A percentile compares a stretch with the other conserved stretches of the same genome.
These are phyloP conservation scores for Fusarium miscanthi DNA, from an alignment of 2,329 filamentous ascomycete species.

Conservation along the genomic window DNA sequence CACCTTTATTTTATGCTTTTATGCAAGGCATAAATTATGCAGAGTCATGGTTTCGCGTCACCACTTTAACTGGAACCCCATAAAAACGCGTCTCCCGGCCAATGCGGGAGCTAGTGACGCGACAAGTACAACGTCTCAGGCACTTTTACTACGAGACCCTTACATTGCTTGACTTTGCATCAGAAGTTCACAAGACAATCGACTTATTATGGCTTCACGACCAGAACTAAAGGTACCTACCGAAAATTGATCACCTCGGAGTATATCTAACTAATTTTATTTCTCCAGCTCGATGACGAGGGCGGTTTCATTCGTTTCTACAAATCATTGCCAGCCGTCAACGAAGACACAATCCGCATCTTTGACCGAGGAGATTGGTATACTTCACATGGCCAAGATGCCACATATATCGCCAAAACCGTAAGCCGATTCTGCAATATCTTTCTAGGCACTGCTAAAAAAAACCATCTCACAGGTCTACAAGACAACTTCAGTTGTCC, in stretches of 20 bases:
- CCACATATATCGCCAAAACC: constrained; percentile 82
- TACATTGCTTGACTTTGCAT: constrained; percentile 7
- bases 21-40: not conserved
- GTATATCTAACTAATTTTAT: constrained; percentile 6
- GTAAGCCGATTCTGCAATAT: constrained; percentile 53
- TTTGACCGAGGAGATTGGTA: constrained; percentile 97
- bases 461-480: constrained; percentile 73
- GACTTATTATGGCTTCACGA: constrained; percentile 72
- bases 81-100: constrained; percentile 45
- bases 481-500: constrained; percentile 95
- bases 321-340: constrained; percentile 80
- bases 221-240: constrained; percentile 74
- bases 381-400: constrained; percentile 90
- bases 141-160: constrained; percentile 13
- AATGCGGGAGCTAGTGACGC: constrained; percentile 38
- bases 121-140: constrained; percentile 33
- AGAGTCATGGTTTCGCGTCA: constrained; percentile 34
- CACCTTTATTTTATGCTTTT: not conserved
- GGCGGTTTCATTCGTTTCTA: constrained; percentile 97
- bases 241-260: not conserved
- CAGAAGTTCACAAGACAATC: constrained; percentile 10
- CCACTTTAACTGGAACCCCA: constrained; percentile 42
- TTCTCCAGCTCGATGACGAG: constrained; percentile 87
- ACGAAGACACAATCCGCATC: constrained; percentile 83
- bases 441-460: constrained; percentile 2